phyloP scores from a whole-genome alignment of 2,329 filamentous ascomycete species.

The Epichloe coenophiala region DNA sequence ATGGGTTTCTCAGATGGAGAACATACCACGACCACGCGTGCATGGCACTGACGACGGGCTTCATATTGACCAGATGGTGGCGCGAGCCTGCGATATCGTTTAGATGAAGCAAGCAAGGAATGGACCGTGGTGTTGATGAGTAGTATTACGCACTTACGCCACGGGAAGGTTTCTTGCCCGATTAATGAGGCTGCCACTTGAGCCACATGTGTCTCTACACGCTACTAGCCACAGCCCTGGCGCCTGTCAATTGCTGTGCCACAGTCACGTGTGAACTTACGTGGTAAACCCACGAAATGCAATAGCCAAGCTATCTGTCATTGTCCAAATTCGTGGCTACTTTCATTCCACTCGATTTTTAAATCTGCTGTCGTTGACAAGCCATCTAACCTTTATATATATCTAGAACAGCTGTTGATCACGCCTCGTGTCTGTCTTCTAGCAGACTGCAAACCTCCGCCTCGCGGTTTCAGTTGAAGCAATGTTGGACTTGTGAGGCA shows the following conservation, averaged over 20 bases:
- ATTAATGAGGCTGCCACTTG: background rate
- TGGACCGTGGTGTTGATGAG: background rate
- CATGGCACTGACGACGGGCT: conserved; percentile 81
- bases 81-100: background rate
- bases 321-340: too few relatives aligned
- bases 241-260: too few relatives aligned
- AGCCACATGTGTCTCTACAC: background rate
- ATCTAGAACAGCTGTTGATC: background rate
- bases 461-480: background rate
- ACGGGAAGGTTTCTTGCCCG: background rate
- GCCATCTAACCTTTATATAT: background rate
- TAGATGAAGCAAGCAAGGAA: background rate
- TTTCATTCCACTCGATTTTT: too few relatives aligned
- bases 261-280: too few relatives aligned
- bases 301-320: too few relatives aligned
- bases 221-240: background rate
- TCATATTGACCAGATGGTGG: conserved; percentile 49
- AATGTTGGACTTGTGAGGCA: background rate
- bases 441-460: background rate
- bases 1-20: background rate
- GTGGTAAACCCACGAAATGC: too few relatives aligned
- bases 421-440: background rate
- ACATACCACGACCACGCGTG: conserved; percentile 91
- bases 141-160: background rate
- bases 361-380: background rate